phyloP scores from a whole-genome alignment of 352 stramenopile species.

The Thalassiosira livingstoniorum region DNA sequence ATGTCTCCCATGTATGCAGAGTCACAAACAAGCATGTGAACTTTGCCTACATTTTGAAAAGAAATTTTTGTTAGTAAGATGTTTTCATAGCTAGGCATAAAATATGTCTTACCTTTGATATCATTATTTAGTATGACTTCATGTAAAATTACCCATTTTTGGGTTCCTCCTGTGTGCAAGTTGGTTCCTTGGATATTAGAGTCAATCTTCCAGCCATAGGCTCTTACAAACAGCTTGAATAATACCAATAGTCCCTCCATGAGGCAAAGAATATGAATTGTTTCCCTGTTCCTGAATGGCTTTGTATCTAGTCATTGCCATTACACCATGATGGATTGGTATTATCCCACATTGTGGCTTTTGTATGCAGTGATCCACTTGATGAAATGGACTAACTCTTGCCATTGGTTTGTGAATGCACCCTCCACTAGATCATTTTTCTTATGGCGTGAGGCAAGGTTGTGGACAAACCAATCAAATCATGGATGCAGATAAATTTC shows the following conservation, averaged over 20 bases:
- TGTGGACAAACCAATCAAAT: not conserved
- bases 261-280: conserved; percentile 19
- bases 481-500: not conserved
- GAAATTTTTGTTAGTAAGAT: no score
- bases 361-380: conserved; percentile 4
- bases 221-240: conserved; percentile 30
- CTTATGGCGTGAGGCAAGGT: not conserved
- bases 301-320: conserved; percentile 20
- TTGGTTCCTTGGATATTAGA: not conserved
- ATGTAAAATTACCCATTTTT: conserved; percentile 10
- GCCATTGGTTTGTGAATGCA: not conserved
- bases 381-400: not conserved
- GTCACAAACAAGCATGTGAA: no score
- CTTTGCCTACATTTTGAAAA: no score
- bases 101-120: no score
- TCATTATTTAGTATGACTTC: no score
- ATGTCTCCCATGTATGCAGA: not conserved
- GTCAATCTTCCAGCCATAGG: conserved; percentile 13
- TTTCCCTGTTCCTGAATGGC: conserved; percentile 20
- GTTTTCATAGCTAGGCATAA: no score
- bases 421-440: conserved; percentile 5
- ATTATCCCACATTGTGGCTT: conserved; percentile 2
- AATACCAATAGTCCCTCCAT: conserved; percentile 2
- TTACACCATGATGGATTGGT: conserved; percentile 2
- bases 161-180: not conserved